Conservation (phyloP, 129 eudicot genomes). For the Pittosporum tobira region DNA sequence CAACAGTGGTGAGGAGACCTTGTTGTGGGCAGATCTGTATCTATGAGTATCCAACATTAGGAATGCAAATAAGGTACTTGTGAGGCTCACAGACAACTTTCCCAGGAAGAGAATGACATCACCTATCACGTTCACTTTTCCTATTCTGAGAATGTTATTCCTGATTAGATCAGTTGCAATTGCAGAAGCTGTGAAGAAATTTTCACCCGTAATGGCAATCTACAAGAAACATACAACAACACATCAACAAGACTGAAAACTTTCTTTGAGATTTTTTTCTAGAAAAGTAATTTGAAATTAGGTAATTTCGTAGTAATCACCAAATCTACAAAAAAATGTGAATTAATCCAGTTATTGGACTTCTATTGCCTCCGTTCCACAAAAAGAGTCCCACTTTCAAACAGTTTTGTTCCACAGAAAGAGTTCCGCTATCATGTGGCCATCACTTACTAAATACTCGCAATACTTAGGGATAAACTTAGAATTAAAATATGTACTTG, state of each 20-base stretch:
- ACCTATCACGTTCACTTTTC: slow-evolving; percentile 89
- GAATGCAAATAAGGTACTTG: slow-evolving; percentile 81
- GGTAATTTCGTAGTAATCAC: too few species aligned
- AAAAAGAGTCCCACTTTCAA: too few species aligned
- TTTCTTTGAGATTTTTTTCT: too few species aligned
- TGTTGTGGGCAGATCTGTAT: slow-evolving; percentile 74
- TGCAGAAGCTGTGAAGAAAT: slow-evolving; percentile 79
- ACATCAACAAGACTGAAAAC: neutral
- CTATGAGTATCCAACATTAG: slow-evolving; percentile 85
- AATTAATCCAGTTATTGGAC: neutral
- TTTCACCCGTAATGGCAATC: slow-evolving; percentile 93
- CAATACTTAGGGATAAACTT: too few species aligned
- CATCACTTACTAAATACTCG: too few species aligned
- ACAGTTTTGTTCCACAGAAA: too few species aligned
- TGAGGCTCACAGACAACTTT: slow-evolving; percentile 83
- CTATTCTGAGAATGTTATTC: slow-evolving; percentile 84
- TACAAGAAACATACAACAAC: slow-evolving; percentile 15
- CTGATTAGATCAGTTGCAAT: slow-evolving; percentile 86
- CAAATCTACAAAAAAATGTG: neutral
- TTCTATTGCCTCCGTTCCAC: too few species aligned
- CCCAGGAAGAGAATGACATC: slow-evolving; percentile 91
- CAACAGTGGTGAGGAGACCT: slow-evolving; percentile 85
- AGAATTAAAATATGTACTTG: too few species aligned
- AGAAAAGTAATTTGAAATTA: too few species aligned
- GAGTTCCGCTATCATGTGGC: too few species aligned